Conservation (phyloP, 495 filamentous ascomycete genomes). For the Jackrogersella multiformis region DNA sequence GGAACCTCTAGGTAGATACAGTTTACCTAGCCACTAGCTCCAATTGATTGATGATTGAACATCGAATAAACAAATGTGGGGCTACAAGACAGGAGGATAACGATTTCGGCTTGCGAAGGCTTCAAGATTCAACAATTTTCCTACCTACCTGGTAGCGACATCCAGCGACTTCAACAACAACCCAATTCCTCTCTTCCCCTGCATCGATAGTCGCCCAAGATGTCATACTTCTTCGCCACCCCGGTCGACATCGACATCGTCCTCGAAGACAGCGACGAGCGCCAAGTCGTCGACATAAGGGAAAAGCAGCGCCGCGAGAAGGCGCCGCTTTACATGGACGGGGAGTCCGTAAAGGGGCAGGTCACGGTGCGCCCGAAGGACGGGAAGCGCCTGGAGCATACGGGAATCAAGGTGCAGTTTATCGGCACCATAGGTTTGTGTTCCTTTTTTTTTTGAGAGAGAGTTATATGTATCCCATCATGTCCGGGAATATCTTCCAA, state of each 20-base stretch:
- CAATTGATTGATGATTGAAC: constrained; percentile 1
- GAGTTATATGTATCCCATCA: too few relatives aligned
- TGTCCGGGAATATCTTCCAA: not conserved
- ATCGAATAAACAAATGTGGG: constrained; percentile 25
- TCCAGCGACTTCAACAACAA: constrained; percentile 5
- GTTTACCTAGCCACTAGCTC: too few relatives aligned
- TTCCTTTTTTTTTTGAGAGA: too few relatives aligned
- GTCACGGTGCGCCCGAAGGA: constrained; percentile 97
- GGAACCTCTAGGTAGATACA: not conserved
- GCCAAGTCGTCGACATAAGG: constrained; percentile 95
- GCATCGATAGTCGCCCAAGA: constrained; percentile 54
- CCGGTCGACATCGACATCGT: constrained; percentile 99
- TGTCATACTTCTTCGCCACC: constrained; percentile 99
- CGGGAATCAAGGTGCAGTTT: constrained; percentile 99
- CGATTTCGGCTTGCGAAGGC: constrained; percentile 5
- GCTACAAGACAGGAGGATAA: constrained; percentile 27
- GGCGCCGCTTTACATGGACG: constrained; percentile 95
- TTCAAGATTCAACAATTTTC: constrained; percentile 9
- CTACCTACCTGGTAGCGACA: too few relatives aligned
- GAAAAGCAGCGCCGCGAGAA: constrained; percentile 98
- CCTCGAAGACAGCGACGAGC: constrained; percentile 92
- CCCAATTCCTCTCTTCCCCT: constrained; percentile 12
- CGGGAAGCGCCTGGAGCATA: constrained; percentile 97
- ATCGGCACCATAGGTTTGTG: constrained; percentile 93
- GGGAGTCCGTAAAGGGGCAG: constrained; percentile 94